Evolutionary conservation across 148 eudicot genomes (phyloP).

Genomic region (Spergularia bocconei): DNA sequence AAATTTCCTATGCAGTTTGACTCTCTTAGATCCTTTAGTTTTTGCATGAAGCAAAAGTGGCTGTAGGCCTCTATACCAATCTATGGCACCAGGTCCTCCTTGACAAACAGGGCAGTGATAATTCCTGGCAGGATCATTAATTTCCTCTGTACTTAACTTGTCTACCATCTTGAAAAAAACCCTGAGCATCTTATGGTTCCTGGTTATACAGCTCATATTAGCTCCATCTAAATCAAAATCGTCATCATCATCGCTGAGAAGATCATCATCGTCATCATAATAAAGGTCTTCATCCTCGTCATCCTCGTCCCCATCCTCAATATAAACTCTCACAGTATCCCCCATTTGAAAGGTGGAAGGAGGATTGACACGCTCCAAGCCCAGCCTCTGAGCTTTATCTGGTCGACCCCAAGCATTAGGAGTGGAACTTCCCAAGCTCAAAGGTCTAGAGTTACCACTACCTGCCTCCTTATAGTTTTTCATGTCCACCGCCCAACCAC

Average conservation of each 20-base stretch:
- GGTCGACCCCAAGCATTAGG: constrained; percentile 51
- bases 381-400: constrained; percentile 31
- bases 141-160: constrained; percentile 37
- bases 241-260: constrained; percentile 34
- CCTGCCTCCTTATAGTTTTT: constrained; percentile 37
- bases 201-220: constrained; percentile 42
- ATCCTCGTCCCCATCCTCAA: constrained; percentile 21
- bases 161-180: constrained; percentile 44
- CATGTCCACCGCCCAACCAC: constrained; percentile 41
- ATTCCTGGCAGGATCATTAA: constrained; percentile 51
- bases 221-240: constrained; percentile 42
- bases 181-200: constrained; percentile 46
- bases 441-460: constrained; percentile 29
- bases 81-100: constrained; percentile 82
- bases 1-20: constrained; percentile 60
- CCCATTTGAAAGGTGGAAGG: constrained; percentile 25
- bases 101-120: constrained; percentile 87
- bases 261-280: constrained; percentile 48
- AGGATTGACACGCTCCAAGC: constrained; percentile 27
- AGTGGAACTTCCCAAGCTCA: constrained; percentile 29
- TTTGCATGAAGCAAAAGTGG: constrained; percentile 57
- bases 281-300: constrained; percentile 36
- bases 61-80: constrained; percentile 65
- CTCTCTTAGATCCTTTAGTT: constrained; percentile 59
- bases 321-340: background rate